These are phyloP conservation scores for Leccinum longicurvipes DNA, from an alignment of 768 basidiomycete genomes.

Conservation along the genomic window DNA sequence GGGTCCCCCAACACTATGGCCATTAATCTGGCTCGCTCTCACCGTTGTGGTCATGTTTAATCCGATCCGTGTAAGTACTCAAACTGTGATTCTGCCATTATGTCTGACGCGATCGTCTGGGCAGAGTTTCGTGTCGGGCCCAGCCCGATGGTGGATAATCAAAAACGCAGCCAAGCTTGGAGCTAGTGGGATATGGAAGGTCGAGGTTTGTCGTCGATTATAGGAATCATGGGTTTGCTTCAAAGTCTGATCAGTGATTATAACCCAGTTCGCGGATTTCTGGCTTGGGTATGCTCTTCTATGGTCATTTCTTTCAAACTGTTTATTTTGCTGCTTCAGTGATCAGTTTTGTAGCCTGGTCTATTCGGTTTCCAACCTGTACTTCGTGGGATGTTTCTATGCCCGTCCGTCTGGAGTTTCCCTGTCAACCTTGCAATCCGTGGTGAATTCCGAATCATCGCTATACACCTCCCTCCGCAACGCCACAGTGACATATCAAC, in stretches of 20 bases:
- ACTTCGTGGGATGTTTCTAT: constrained; percentile 74
- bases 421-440: background rate
- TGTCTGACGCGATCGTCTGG: constrained; percentile 30
- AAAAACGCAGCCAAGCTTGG: constrained; percentile 59
- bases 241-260: constrained; percentile 3
- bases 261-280: constrained; percentile 71
- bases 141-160: constrained; percentile 74
- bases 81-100: too few relatives aligned
- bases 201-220: constrained; percentile 54
- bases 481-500: background rate
- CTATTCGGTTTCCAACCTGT: constrained; percentile 70
- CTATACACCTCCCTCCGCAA: background rate
- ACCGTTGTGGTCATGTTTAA: constrained; percentile 58
- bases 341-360: constrained; percentile 79
- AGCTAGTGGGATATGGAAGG: constrained; percentile 64
- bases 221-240: background rate
- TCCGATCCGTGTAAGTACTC: constrained; percentile 58
- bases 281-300: constrained; percentile 69
- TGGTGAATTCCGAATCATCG: background rate
- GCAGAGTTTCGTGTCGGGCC: constrained; percentile 37
- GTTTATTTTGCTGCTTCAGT: constrained; percentile 33
- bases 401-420: constrained; percentile 16
- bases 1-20: constrained; percentile 73
- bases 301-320: background rate
- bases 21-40: constrained; percentile 76